phyloP scores from a whole-genome alignment of 2,329 filamentous ascomycete genomes.

The Sporothrix globosa region DNA sequence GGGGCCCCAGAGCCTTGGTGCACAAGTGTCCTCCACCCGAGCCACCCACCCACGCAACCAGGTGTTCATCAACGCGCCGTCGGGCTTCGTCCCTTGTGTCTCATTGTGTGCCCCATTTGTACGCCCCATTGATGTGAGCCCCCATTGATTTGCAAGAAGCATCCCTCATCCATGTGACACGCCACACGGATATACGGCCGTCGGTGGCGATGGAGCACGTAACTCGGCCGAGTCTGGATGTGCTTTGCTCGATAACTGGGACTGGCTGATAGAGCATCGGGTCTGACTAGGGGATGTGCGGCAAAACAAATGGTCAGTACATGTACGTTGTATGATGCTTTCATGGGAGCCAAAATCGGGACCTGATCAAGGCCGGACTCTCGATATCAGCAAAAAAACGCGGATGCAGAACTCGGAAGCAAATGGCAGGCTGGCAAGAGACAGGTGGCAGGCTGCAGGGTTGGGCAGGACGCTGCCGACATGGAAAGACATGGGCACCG shows the following conservation, averaged over 20 bases:
- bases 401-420: too few species aligned
- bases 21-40: too few species aligned
- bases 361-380: too few species aligned
- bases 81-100: background rate
- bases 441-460: too few species aligned
- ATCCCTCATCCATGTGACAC: background rate
- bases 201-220: background rate
- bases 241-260: background rate
- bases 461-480: background rate
- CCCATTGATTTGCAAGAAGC: background rate
- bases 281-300: background rate
- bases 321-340: too few species aligned
- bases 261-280: background rate
- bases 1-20: too few species aligned
- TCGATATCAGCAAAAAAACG: too few species aligned
- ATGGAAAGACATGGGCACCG: background rate
- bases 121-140: background rate
- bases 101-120: background rate
- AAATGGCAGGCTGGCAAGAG: too few species aligned
- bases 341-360: too few species aligned
- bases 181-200: background rate
- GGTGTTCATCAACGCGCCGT: slow-evolving; percentile 15
- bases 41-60: background rate
- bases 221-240: background rate
- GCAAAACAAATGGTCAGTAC: too few species aligned